Percentiles rank a stretch among this genome's conserved stretches.
phyloP scores from a whole-genome alignment of 495 filamentous ascomycete genomes.

The Penicillium egyptiacum region DNA sequence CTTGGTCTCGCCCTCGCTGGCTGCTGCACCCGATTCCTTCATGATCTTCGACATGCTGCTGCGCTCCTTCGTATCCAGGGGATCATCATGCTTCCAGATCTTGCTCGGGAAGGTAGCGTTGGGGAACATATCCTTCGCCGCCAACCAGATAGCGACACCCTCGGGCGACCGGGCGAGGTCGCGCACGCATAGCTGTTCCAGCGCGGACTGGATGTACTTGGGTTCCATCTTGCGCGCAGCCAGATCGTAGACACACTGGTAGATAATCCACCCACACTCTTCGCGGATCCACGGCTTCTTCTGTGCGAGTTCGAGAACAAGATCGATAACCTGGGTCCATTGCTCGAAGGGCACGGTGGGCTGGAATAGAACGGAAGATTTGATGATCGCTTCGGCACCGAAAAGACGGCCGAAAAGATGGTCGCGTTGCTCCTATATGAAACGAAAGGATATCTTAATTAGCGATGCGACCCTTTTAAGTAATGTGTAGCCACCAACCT shows the following conservation, averaged over 20 bases:
- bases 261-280: slow-evolving; percentile 75
- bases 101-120: slow-evolving; percentile 61
- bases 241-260: slow-evolving; percentile 47
- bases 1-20: slow-evolving; percentile 45
- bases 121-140: slow-evolving; percentile 61
- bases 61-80: slow-evolving; percentile 64
- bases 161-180: slow-evolving; percentile 76
- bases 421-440: slow-evolving; percentile 74
- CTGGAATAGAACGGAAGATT: slow-evolving; percentile 68
- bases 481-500: slow-evolving; percentile 40
- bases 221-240: slow-evolving; percentile 35
- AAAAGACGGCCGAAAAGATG: slow-evolving; percentile 83
- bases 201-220: slow-evolving; percentile 56
- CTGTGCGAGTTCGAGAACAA: slow-evolving; percentile 56
- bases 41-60: slow-evolving; percentile 67
- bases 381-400: slow-evolving; percentile 79
- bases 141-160: slow-evolving; percentile 86
- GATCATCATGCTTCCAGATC: slow-evolving; percentile 71
- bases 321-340: slow-evolving; percentile 59
- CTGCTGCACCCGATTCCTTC: slow-evolving; percentile 66
- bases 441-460: slow-evolving; percentile 7
- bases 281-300: slow-evolving; percentile 85
- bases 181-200: slow-evolving; percentile 60
- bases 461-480: slow-evolving; percentile 9
- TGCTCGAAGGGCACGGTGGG: slow-evolving; percentile 45